Percentiles rank a stretch among this genome's conserved stretches.
These are phyloP conservation scores for Melanogaster broomeanus DNA, from an alignment of 768 basidiomycete species.

Conservation along the genomic window DNA sequence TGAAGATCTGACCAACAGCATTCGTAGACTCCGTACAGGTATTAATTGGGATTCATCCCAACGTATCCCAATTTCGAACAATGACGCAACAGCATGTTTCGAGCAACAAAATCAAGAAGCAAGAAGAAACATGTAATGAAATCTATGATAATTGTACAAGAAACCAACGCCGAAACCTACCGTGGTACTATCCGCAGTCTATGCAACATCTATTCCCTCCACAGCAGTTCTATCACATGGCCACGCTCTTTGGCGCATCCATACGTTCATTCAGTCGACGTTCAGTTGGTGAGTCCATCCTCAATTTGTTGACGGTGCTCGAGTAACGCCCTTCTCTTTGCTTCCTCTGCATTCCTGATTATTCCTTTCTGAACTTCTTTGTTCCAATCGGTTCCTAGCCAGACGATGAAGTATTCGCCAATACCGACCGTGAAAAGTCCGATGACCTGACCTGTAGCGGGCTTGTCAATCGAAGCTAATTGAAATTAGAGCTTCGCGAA, in stretches of 20 bases:
- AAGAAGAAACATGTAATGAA: not conserved
- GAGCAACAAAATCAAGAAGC: not conserved
- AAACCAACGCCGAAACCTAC: not conserved
- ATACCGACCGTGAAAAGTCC: constrained; percentile 72
- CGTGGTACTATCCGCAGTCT: not conserved
- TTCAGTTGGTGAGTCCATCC: constrained; percentile 18
- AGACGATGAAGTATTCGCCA: constrained; percentile 65
- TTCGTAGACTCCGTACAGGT: too few relatives aligned
- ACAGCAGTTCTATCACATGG: not conserved
- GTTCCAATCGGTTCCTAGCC: constrained; percentile 52
- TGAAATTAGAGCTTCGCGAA: not conserved
- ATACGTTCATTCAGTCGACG: not conserved
- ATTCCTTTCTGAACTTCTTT: constrained; percentile 44
- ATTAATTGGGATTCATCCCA: too few relatives aligned
- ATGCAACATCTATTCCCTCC: not conserved
- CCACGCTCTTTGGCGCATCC: not conserved
- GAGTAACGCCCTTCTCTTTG: constrained; percentile 27
- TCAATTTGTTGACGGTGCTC: constrained; percentile 19
- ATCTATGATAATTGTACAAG: not conserved
- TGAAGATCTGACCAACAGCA: not conserved
- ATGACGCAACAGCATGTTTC: too few relatives aligned
- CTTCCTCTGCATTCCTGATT: constrained; percentile 35
- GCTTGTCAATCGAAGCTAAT: constrained; percentile 8
- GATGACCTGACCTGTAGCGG: constrained; percentile 61
- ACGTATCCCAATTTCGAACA: too few relatives aligned